Conservation (phyloP, 192 early-diverging fungal species). For the Backusella australiensis region DNA sequence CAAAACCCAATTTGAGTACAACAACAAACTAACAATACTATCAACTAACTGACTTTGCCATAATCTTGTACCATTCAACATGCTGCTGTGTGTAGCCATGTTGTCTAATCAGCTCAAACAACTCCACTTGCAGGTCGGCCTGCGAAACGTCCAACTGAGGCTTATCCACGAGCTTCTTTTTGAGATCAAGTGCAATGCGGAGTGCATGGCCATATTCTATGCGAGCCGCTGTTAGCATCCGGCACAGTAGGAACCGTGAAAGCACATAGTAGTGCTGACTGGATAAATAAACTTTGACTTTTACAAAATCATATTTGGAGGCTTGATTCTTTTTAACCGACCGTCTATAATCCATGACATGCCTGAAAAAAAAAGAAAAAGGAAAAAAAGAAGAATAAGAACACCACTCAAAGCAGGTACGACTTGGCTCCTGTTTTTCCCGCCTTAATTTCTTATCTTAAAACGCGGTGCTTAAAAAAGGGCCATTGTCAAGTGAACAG, state of each 20-base stretch:
- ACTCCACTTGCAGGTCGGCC: conserved; percentile 13
- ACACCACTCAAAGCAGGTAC: not conserved
- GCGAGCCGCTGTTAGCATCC: conserved; percentile 26
- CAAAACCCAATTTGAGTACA: not conserved
- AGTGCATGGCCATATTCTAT: conserved; percentile 25
- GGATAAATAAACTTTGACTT: conserved; percentile 25
- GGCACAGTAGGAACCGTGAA: conserved; percentile 26
- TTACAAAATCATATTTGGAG: conserved; percentile 32
- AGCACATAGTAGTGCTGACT: conserved; percentile 30
- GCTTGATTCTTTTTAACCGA: conserved; percentile 20
- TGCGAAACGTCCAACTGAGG: conserved; percentile 16
- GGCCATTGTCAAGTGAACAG: too few relatives aligned
- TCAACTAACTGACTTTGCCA: conserved; percentile 10
- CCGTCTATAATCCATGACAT: conserved; percentile 4
- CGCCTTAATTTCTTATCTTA: not conserved
- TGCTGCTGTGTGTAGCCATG: conserved; percentile 21
- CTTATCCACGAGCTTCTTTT: conserved; percentile 25
- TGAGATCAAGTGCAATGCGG: conserved; percentile 31
- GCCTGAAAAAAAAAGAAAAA: not conserved
- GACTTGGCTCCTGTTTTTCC: not conserved
- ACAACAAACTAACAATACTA: too few relatives aligned
- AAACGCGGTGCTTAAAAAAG: too few relatives aligned
- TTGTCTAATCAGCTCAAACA: conserved; percentile 20
- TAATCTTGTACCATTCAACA: conserved; percentile 19
- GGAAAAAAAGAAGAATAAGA: not conserved